A percentile compares a stretch with the other conserved stretches of the same genome.
Conservation (phyloP, 352 stramenopile genomes). For the Phytophthora litchii region DNA sequence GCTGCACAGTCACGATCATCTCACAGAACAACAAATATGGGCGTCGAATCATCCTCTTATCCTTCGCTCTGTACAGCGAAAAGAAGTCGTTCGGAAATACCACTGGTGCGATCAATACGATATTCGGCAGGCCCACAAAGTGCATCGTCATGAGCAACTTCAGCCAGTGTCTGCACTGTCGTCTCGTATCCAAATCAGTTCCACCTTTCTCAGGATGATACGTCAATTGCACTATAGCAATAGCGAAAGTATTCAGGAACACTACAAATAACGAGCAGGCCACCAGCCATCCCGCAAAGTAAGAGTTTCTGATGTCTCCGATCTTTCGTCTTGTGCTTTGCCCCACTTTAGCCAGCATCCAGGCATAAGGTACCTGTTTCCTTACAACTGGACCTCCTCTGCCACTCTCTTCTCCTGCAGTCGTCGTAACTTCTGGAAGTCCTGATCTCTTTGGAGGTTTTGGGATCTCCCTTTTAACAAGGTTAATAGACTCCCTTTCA, state of each 20-base stretch:
- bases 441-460: slow-evolving; percentile 14
- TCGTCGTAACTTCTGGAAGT: slow-evolving; percentile 4
- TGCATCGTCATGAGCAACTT: slow-evolving; percentile 52
- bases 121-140: slow-evolving; percentile 54
- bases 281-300: slow-evolving; percentile 76
- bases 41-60: slow-evolving; percentile 64
- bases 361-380: slow-evolving; percentile 23
- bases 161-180: slow-evolving; percentile 42
- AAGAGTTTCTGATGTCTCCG: slow-evolving; percentile 67
- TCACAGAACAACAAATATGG: slow-evolving; percentile 77
- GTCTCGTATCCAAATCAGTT: slow-evolving; percentile 15
- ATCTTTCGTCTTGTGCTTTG: slow-evolving; percentile 36
- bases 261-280: slow-evolving; percentile 57
- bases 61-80: slow-evolving; percentile 55
- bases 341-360: slow-evolving; percentile 36
- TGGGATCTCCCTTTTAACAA: slow-evolving; percentile 21
- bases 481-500: slow-evolving; percentile 11
- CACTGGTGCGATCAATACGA: slow-evolving; percentile 63
- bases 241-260: slow-evolving; percentile 46
- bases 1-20: slow-evolving; percentile 56
- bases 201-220: slow-evolving; percentile 26
- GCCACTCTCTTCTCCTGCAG: background rate
- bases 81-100: slow-evolving; percentile 59
- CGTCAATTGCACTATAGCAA: slow-evolving; percentile 42
- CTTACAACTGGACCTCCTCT: background rate